phyloP scores from a whole-genome alignment of 2,329 filamentous ascomycete species.

The Thielaviopsis musarum region DNA sequence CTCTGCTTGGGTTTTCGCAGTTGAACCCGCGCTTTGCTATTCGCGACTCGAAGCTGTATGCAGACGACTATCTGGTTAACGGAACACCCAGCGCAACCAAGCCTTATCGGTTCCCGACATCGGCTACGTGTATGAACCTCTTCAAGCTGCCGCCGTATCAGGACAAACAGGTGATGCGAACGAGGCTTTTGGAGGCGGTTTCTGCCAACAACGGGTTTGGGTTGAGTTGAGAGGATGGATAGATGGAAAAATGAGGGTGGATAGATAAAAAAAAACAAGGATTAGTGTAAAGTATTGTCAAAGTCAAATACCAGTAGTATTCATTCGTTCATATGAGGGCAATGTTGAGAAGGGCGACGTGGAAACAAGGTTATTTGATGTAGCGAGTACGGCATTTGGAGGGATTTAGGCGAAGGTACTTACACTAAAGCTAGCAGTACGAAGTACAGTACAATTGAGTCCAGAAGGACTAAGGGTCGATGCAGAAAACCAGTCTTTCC shows the following conservation, averaged over 20 bases:
- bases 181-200: constrained; percentile 79
- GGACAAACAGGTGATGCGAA: constrained; percentile 45
- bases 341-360: neutral
- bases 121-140: constrained; percentile 90
- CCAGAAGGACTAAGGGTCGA: neutral
- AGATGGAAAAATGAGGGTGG: neutral
- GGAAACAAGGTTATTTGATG: neutral
- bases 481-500: neutral
- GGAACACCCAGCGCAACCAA: constrained; percentile 48
- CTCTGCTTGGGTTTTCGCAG: constrained; percentile 74
- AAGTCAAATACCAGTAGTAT: neutral
- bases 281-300: neutral
- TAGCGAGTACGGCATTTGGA: neutral
- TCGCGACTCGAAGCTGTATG: constrained; percentile 44
- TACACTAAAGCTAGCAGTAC: neutral
- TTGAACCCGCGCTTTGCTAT: constrained; percentile 80
- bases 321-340: no score
- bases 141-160: constrained; percentile 79
- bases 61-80: constrained; percentile 33
- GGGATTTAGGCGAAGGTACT: neutral
- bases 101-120: constrained; percentile 56
- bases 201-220: constrained; percentile 88
- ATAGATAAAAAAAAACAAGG: neutral
- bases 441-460: neutral
- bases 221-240: constrained; percentile 33